Evolutionary conservation across 164 flowering plant species (phyloP), one percentile per base, ranked within the genome.

Genomic region (Litsea cubeba): DNA sequence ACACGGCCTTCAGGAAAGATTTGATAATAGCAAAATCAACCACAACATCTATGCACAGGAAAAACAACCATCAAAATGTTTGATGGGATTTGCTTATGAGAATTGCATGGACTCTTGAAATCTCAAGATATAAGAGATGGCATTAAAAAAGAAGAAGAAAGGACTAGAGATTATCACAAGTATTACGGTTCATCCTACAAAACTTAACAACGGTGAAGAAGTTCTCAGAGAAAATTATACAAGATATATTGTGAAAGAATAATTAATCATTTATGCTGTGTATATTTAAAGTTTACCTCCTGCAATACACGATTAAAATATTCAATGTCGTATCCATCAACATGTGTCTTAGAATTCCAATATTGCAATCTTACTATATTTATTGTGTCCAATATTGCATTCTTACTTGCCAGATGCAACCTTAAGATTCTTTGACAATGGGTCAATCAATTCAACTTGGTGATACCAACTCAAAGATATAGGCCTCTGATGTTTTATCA

Each of bases 1-100:
- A 92, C 98, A 94, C 91, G 71, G 96, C 97, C 99, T 96, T 64
- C 32, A 76, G 7, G 70, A 54, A 69, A 65, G 17, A 76, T 3
- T 35, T 25, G 11, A 68, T 26, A 22, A n/a, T 40, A 50, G 70
- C 24, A 2, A 62, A 77, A 50, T 49, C 50, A 49, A 50, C 28
- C 12, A 30, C 35, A 65, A 24, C 22, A 65, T 23, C 6, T 28
- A 12, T 25, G 12, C 25, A 65, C 17, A 18, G 24, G 40, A 35
- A 62, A 23, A 62, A 62, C 65, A 62, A 11, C 5, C 65, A n/a
- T 62, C 65, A 62, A 62, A n/a, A 62, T 57, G 24, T 62, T 15
- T 2, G 26, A 62, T n/a, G 1, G 3, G 20, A 62, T 12, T 10
- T 62, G 11, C 12, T 62, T 62, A 18, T 22, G 24, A 62, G 12